These are phyloP conservation scores for Sugiyamaella grinbergsii DNA, from an alignment of 1,139 yeast genomes.

Conservation along the genomic window DNA sequence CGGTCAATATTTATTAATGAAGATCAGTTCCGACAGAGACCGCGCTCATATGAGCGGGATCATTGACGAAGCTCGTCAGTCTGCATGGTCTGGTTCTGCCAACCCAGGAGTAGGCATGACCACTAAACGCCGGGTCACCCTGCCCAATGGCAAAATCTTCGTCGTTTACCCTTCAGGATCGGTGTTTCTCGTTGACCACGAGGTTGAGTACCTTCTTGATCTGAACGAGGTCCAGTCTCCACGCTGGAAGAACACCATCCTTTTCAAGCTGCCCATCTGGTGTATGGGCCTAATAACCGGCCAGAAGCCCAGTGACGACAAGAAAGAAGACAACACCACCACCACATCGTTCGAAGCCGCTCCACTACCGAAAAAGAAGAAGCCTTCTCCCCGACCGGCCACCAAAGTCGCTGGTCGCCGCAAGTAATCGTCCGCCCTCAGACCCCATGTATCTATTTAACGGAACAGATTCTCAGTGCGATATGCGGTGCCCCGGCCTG, in stretches of 20 bases:
- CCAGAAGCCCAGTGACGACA: constrained; percentile 8
- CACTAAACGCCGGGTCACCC: constrained; percentile 42
- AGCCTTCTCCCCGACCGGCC: constrained; percentile 33
- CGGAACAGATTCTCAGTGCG: too few species aligned
- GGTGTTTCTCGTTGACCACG: constrained; percentile 62
- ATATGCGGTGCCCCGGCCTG: too few species aligned
- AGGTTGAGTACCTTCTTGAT: constrained; percentile 45
- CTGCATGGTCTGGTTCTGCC: constrained; percentile 52
- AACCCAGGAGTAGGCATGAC: constrained; percentile 30
- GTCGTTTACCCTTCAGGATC: constrained; percentile 68
- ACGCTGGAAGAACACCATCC: constrained; percentile 57
- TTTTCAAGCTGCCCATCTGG: constrained; percentile 46
- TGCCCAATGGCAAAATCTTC: constrained; percentile 58
- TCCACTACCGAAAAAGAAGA: constrained; percentile 25
- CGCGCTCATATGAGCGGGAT: constrained; percentile 52
- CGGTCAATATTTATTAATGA: constrained; percentile 62
- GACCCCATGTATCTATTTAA: too few species aligned
- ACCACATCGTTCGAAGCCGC: constrained; percentile 9
- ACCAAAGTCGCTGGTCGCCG: constrained; percentile 31
- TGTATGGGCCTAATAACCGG: constrained; percentile 29
- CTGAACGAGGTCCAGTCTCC: constrained; percentile 47
- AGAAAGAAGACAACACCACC: constrained; percentile 10
- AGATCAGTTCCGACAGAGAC: constrained; percentile 61
- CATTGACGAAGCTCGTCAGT: constrained; percentile 37
- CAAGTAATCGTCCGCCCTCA: background rate